Percentiles rank a stretch among this genome's conserved stretches.
Conservation (phyloP, 257 asterid species). For the Solanum corneliomulleri region DNA sequence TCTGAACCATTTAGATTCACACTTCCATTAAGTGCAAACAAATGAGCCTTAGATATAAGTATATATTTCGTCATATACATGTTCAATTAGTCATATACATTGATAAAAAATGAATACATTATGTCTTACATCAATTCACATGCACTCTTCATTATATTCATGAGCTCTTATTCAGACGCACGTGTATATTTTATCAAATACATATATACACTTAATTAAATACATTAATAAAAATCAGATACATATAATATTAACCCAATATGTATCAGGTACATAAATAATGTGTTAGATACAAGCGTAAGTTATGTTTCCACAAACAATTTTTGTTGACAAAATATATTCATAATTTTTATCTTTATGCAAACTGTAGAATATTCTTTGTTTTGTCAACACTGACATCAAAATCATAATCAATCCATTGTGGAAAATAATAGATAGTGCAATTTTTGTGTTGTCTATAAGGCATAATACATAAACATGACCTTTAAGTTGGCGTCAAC, state of each 20-base stretch:
- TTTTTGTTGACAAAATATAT: not conserved
- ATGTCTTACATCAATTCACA: not conserved
- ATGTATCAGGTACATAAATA: too few species aligned
- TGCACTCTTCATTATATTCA: not conserved
- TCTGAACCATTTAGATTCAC: too few species aligned
- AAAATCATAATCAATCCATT: too few species aligned
- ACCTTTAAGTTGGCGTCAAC: rapidly evolving
- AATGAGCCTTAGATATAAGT: too few species aligned
- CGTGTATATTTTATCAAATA: not conserved
- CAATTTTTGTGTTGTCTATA: too few species aligned
- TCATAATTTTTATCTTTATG: not conserved
- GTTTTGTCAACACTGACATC: not conserved
- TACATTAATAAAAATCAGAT: too few species aligned
- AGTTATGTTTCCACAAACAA: too few species aligned
- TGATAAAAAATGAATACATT: too few species aligned
- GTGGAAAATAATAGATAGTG: not conserved
- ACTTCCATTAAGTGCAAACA: too few species aligned
- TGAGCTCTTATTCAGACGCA: not conserved
- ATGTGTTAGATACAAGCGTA: too few species aligned
- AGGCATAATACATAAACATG: too few species aligned
- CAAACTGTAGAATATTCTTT: not conserved
- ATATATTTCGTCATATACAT: not conserved
- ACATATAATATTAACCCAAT: not conserved
- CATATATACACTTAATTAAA: too few species aligned
- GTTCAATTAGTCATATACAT: not conserved